Percentiles rank a stretch among this genome's conserved stretches.
Conservation (phyloP, 2,329 filamentous ascomycete genomes). For the Aspergillus japonicus region DNA sequence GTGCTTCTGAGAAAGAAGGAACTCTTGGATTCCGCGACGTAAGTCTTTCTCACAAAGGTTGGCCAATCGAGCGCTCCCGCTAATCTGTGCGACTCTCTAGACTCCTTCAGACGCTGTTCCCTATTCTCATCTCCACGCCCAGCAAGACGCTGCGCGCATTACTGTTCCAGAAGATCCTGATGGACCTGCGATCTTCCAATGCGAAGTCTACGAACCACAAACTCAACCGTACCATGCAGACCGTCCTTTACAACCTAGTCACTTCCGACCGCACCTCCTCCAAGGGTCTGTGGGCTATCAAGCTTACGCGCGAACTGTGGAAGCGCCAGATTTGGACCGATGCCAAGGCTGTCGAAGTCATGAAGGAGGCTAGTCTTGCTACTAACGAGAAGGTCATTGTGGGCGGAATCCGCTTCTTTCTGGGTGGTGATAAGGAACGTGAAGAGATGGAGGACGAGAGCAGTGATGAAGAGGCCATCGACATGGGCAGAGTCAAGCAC, state of each 20-base stretch:
- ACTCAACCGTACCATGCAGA: conserved; percentile 90
- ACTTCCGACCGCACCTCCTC: conserved; percentile 80
- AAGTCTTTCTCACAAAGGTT: conserved; percentile 21
- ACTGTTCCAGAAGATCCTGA: conserved; percentile 86
- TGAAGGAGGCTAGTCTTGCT: conserved; percentile 87
- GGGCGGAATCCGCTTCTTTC: conserved; percentile 87
- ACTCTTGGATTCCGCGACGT: conserved; percentile 76
- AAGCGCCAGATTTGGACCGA: conserved; percentile 96
- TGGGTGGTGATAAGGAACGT: conserved; percentile 92
- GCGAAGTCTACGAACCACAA: conserved; percentile 85
- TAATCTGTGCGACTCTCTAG: conserved; percentile 22
- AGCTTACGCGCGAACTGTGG: conserved; percentile 93
- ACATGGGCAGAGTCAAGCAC: conserved; percentile 79
- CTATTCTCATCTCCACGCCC: conserved; percentile 84
- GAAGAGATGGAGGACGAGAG: conserved; percentile 90
- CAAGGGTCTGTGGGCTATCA: conserved; percentile 92
- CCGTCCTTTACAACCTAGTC: conserved; percentile 86
- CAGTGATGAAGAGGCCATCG: conserved; percentile 72
- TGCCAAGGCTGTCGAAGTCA: conserved; percentile 90
- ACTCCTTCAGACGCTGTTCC: conserved; percentile 88
- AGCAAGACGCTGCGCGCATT: conserved; percentile 84
- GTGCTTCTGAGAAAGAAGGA: conserved; percentile 88
- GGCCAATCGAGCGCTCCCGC: background rate
- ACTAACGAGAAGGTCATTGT: conserved; percentile 91
- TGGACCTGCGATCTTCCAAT: conserved; percentile 85